phyloP scores from a whole-genome alignment of 2,329 filamentous ascomycete genomes.

The Capronia americana region DNA sequence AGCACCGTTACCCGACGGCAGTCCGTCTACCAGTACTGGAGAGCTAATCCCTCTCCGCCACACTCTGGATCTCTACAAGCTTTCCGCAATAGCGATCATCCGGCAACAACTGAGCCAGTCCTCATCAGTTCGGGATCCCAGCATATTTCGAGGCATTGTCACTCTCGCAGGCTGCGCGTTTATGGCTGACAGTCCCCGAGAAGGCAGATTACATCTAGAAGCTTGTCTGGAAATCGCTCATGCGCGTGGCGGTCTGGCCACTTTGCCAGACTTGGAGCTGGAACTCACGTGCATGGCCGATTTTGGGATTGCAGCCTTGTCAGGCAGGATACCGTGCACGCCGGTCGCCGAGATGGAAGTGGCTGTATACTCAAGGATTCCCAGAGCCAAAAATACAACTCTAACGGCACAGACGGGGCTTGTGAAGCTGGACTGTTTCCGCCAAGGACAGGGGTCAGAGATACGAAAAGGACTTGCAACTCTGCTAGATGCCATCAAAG shows the following conservation, averaged over 20 bases:
- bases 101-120: slow-evolving; percentile 1
- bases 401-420: not conserved
- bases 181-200: slow-evolving; percentile 3
- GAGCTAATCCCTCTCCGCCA: not conserved
- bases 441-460: not conserved
- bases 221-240: slow-evolving; percentile 12
- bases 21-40: not conserved
- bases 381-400: not conserved
- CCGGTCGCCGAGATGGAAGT: slow-evolving; percentile 1
- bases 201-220: slow-evolving; percentile 9
- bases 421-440: not conserved
- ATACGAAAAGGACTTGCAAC: not conserved
- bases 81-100: slow-evolving; percentile 7
- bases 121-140: not conserved
- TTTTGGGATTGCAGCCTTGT: not conserved
- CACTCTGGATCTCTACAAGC: slow-evolving; percentile 9
- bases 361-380: slow-evolving; percentile 5
- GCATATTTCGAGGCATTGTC: slow-evolving; percentile 5
- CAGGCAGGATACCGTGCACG: not conserved
- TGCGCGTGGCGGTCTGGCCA: slow-evolving; percentile 7
- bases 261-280: slow-evolving; percentile 1
- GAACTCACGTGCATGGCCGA: slow-evolving; percentile 4
- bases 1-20: not conserved
- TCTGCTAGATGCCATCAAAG: not conserved
- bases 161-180: slow-evolving; percentile 11